Percentiles rank a stretch among this genome's conserved stretches.
Conservation (phyloP, 2,329 filamentous ascomycete genomes). For the Decorospora gaudefroyi region DNA sequence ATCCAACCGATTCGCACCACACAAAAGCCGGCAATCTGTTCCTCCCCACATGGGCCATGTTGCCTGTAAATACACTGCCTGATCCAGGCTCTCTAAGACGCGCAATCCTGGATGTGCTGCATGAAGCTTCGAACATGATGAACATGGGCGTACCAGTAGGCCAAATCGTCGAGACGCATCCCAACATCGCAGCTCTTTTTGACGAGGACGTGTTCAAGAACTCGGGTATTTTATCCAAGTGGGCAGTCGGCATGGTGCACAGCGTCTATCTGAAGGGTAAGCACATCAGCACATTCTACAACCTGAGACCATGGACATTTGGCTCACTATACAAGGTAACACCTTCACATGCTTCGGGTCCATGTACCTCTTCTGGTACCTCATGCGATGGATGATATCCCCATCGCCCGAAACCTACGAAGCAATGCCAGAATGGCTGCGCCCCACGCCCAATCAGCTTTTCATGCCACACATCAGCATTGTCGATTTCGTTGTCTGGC, state of each 20-base stretch:
- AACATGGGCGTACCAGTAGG: slow-evolving; percentile 15
- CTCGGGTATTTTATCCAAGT: slow-evolving; percentile 27
- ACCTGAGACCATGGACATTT: background rate
- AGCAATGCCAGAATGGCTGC: slow-evolving; percentile 30
- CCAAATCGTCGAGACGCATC: slow-evolving; percentile 24
- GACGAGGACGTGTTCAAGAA: slow-evolving; percentile 22
- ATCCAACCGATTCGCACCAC: slow-evolving; percentile 15
- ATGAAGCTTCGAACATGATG: slow-evolving; percentile 21
- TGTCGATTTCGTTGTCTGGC: slow-evolving; percentile 31
- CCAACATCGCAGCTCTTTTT: slow-evolving; percentile 31
- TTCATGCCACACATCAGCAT: slow-evolving; percentile 35
- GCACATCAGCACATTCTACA: background rate
- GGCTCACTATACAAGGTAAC: slow-evolving; percentile 18
- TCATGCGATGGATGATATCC: slow-evolving; percentile 35
- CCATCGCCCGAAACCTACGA: slow-evolving; percentile 31
- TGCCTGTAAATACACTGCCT: slow-evolving; percentile 26
- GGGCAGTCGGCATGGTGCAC: slow-evolving; percentile 32
- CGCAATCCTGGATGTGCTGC: slow-evolving; percentile 16
- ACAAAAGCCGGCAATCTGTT: slow-evolving; percentile 21
- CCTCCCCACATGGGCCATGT: slow-evolving; percentile 35
- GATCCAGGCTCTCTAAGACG: slow-evolving; percentile 25
- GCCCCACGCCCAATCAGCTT: slow-evolving; percentile 34
- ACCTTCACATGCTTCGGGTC: slow-evolving; percentile 32
- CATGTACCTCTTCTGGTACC: slow-evolving; percentile 32
- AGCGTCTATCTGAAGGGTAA: slow-evolving; percentile 26